phyloP scores from a whole-genome alignment of 2,329 filamentous ascomycete species.

The Aureobasidium sp. region DNA sequence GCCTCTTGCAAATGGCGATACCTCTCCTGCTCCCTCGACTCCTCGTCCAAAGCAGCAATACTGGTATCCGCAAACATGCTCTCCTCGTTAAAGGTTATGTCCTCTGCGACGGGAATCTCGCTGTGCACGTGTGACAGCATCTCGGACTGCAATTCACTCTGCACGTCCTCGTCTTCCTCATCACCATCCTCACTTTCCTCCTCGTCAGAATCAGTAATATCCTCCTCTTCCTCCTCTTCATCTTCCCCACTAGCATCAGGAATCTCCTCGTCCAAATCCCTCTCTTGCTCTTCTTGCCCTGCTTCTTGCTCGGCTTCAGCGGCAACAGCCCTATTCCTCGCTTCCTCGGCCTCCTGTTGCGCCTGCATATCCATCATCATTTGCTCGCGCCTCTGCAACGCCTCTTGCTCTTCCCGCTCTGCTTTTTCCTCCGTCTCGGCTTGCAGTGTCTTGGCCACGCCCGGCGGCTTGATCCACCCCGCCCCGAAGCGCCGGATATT shows the following conservation, averaged over 20 bases:
- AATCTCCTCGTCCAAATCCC: conserved; percentile 66
- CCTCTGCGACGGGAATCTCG: conserved; percentile 37
- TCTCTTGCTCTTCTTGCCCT: conserved; percentile 60
- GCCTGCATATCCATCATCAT: conserved; percentile 65
- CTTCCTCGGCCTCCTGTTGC: conserved; percentile 53
- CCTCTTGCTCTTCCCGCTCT: conserved; percentile 79
- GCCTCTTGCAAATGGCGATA: conserved; percentile 42
- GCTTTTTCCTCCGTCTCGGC: conserved; percentile 83
- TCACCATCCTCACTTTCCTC: conserved; percentile 50
- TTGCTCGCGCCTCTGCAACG: conserved; percentile 63
- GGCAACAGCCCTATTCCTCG: conserved; percentile 29
- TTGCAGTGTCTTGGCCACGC: conserved; percentile 80
- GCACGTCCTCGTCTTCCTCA: conserved; percentile 36
- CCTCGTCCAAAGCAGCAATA: conserved; percentile 33
- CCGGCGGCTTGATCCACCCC: conserved; percentile 84
- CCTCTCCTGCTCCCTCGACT: conserved; percentile 31
- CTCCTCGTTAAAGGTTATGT: conserved; percentile 49
- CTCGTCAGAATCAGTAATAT: conserved; percentile 60
- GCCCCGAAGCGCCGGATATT: conserved; percentile 84
- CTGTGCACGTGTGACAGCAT: conserved; percentile 32
- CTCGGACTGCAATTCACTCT: conserved; percentile 39
- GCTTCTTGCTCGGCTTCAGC: conserved; percentile 41
- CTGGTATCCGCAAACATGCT: conserved; percentile 40
- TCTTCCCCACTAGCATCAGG: conserved; percentile 38
- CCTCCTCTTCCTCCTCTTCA: conserved; percentile 33